Evolutionary conservation across 768 basidiomycete genomes (phyloP), one percentile per base, ranked within the genome.

Genomic region (Panus rudis): DNA sequence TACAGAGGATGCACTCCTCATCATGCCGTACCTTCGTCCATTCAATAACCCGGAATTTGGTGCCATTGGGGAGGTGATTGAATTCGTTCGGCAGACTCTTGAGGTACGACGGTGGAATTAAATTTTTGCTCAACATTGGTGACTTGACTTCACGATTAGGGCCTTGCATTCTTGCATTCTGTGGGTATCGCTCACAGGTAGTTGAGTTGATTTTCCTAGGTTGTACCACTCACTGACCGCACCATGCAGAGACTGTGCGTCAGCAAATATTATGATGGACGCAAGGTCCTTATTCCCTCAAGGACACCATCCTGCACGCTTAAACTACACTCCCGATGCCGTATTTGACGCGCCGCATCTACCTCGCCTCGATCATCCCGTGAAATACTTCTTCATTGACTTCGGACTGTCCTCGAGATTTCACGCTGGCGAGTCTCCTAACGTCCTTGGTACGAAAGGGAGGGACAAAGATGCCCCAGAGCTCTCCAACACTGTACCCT

Each of bases 341-440:
- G 56, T 22, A 63, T 58, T 0, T 31, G 62, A 11, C 60, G 64
- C 2, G 63, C 67, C 46, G 55, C 52, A 4, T 34, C 64, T 0
- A 54, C 58, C 4, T 66, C 33, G 33, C 6, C 10, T 17, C 8
- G 33, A 17, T 8, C 7, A 20, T 17, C 16, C 33, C n/a, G 16
- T 35, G 7, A 35, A 17, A 6, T 70, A 70, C 50, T 62, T 61
- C 33, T 65, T 67, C 33, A 56, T 68, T 31, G 67, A 66, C 25
- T 69, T 63, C 42, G 66, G 63, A 13, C 53, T 51, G 22, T 31
- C 64, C 42, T 33, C 47, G 41, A 47, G 54, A 4, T 55, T 56
- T 28, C 14, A 31, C 1, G 28, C 16, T 3, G 48, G 53, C 49
- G 42, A 39, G 16, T 31, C 46, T 3, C 40, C 45, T 0, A 23